A percentile compares a stretch with the other conserved stretches of the same genome.
Evolutionary conservation across 768 basidiomycete species (phyloP).

Genomic region (Myochromella boudieri): DNA sequence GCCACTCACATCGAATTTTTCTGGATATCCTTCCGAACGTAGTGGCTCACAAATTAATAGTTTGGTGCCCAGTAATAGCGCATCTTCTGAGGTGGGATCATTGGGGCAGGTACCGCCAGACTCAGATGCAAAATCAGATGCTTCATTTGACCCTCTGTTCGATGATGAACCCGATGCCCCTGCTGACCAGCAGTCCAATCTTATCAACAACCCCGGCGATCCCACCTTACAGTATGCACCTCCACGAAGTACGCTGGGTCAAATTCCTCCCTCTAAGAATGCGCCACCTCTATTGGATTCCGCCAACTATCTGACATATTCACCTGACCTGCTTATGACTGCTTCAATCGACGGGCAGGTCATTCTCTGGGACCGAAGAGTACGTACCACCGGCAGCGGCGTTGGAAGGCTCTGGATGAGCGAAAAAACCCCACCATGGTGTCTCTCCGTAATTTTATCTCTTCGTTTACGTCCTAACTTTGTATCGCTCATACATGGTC

Average conservation of each 20-base stretch:
- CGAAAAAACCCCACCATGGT: conserved; percentile 95
- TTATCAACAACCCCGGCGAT: conserved; percentile 12
- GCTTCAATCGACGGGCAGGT: conserved; percentile 92
- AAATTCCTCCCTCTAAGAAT: conserved; percentile 64
- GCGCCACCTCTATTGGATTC: conserved; percentile 74
- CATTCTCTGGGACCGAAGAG: conserved; percentile 86
- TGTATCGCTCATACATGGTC: conserved; percentile 1
- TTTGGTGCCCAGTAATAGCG: conserved; percentile 19
- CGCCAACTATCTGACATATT: conserved; percentile 60
- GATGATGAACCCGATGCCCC: conserved; percentile 73
- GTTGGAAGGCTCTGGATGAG: conserved; percentile 87
- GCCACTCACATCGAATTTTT: conserved; percentile 48
- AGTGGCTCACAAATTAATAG: conserved; percentile 4
- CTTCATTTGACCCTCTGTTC: conserved; percentile 86
- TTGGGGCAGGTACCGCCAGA: conserved; percentile 24
- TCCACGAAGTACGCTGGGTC: conserved; percentile 29
- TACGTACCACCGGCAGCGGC: conserved; percentile 59
- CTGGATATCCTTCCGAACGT: conserved; percentile 22
- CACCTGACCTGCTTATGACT: conserved; percentile 83
- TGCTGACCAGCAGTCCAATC: conserved; percentile 13
- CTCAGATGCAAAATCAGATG: conserved; percentile 72
- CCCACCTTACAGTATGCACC: conserved; percentile 14
- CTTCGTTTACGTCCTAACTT: background rate
- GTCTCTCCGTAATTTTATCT: conserved; percentile 74
- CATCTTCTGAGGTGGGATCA: conserved; percentile 12